Evolutionary conservation across 2,329 filamentous ascomycete genomes (phyloP), one percentile per base, ranked within the genome.

Genomic region (Lachnellula cervina): DNA sequence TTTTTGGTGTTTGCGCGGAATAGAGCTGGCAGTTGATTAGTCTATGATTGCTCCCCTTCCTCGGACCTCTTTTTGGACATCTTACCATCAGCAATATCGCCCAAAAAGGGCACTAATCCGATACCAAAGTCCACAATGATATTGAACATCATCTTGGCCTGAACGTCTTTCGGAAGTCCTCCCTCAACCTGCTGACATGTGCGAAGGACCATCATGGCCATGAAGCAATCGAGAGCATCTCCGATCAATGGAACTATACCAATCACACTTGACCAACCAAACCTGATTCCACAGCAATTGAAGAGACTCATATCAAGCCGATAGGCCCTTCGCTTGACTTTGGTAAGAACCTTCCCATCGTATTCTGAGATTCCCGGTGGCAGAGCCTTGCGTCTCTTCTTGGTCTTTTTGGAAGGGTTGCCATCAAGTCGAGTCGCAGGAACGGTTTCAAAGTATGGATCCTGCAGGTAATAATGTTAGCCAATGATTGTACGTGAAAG

Each of bases 251-350:
- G 94, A 53, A 97, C 72, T 7, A 97, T 69, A 14, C 87, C 94
- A 65, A 97, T 89, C 56, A 96, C 81, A 64, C 87, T 88, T 51
- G 89, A 84, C 90, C 91, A 97, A 53, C 94, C 94, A 68, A 97
- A 92, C 56, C 86, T 83, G 57, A 96, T 80, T 44, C 91, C 90
- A 61, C 88, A 82, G 68, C 90, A 82, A 67, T 82, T 91, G 76
- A 93, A 95, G 5, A 96, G 81, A 54, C 81, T 83, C 77, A 90
- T 88, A 72, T 97, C 94, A 25, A 97, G 82, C 38, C 84, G 81
- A 73, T 96, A 96, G 35, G 94, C 91, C 56, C 88, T 81, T 65
- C 87, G 82, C 72, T 96, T 93, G 64, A 96, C 90, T 65, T 87
- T 88, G 64, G 88, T 95, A 61, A 97, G 83, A 63, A 97, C 79